Percentiles rank a stretch among this genome's conserved stretches.
Conservation (phyloP, 352 stramenopile genomes). For the Salisapilia sapeloensis region DNA sequence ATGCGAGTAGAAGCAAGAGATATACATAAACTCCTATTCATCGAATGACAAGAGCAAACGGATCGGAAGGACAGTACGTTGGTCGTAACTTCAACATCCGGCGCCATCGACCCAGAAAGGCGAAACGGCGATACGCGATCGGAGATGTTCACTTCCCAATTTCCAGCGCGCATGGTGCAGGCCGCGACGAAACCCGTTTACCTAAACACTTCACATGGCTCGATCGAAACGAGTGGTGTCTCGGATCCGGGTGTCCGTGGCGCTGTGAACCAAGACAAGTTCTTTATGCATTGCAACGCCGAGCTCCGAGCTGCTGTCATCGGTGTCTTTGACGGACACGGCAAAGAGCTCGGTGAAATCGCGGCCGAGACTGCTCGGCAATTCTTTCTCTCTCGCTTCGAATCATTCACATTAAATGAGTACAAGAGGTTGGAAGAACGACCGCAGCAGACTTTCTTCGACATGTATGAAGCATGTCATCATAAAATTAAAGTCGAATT, state of each 20-base stretch:
- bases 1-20: no score
- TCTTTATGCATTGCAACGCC: conserved; percentile 43
- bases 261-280: conserved; percentile 81
- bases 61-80: no score
- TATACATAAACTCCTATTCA: no score
- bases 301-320: conserved; percentile 27
- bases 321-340: conserved; percentile 78
- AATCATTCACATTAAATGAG: conserved; percentile 16
- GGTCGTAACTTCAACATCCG: no score
- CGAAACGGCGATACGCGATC: no score
- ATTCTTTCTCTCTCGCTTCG: conserved; percentile 52
- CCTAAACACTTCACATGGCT: no score
- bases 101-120: no score
- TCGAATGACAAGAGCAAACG: no score
- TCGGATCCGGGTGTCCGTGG: conserved; percentile 31
- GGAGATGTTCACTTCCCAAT: no score
- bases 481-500: conserved; percentile 43
- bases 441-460: conserved; percentile 24
- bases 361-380: conserved; percentile 36
- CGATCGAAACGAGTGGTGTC: conserved; percentile 15
- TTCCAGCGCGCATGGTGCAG: no score
- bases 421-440: conserved; percentile 30
- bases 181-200: no score
- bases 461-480: conserved; percentile 46
- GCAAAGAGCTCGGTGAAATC: conserved; percentile 49